phyloP scores from a whole-genome alignment of 257 asterid genomes.

The Verbascum thapsus region DNA sequence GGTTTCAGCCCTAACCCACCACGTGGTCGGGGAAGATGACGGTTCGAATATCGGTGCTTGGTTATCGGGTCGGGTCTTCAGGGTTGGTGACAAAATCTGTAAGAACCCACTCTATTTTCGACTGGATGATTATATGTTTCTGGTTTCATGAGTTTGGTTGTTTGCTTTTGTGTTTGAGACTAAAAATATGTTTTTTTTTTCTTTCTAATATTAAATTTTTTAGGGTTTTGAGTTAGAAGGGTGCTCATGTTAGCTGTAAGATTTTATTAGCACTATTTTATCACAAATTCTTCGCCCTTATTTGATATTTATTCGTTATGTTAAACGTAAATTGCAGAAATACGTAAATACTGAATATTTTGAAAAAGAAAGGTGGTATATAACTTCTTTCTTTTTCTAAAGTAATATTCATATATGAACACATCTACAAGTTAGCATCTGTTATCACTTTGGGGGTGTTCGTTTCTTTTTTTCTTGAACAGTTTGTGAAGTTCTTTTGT shows the following conservation, averaged over 20 bases:
- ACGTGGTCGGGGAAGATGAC: conserved; percentile 56
- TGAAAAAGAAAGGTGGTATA: no score
- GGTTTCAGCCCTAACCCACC: conserved; percentile 54
- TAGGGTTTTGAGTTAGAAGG: background rate
- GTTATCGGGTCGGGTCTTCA: conserved; percentile 58
- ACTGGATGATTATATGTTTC: background rate
- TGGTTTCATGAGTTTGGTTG: background rate
- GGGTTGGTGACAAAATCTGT: conserved; percentile 74
- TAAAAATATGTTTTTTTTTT: background rate
- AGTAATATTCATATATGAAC: no score
- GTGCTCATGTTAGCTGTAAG: background rate
- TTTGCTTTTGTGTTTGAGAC: background rate
- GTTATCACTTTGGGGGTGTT: no score
- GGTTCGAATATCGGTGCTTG: conserved; percentile 61
- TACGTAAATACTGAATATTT: no score
- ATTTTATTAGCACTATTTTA: background rate
- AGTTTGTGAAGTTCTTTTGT: no score
- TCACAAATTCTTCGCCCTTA: no score
- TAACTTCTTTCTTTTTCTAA: no score
- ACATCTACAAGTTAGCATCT: no score
- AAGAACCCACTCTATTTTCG: conserved; percentile 10
- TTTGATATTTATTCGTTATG: no score
- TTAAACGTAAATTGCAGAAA: no score
- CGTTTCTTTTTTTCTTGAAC: no score
- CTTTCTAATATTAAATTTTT: background rate